Base-by-base conservation (phyloP, 441 rosid species). In the Adansonia madagascariensis region DNA sequence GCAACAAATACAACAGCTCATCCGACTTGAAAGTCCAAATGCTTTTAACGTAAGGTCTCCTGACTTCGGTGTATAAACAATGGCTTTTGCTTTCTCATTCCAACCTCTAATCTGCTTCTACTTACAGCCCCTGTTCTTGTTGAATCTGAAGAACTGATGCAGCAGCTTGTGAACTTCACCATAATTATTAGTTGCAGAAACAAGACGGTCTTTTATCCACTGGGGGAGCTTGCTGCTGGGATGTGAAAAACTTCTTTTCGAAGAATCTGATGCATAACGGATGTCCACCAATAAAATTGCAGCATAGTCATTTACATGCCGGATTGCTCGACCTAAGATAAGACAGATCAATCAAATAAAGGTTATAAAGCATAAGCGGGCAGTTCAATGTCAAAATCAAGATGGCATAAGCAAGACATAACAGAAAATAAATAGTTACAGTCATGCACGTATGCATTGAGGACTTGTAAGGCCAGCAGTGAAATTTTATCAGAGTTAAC, bases 241-340 rank as follows among this genome's bases (percentile, higher is more conserved):
- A 80, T 86, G 93, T 67, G 88, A 85, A 76, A 60, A 61, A 72
- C 86, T 79, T 64, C 85, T 82, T 84, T 80, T 88, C 3, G 86
- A 85, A 61, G 94, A 83, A 82, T 89, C 93, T 49, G 84, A 86
- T 14, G 89, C 83, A 78, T 91, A 94, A 6, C 98, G 93, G 55
- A 18, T 81, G 75, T 95, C 99, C 43, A 94, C 97, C 84, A 95
- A 87, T 86, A 95, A 82, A 79, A 94, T 91, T 77, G 99, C 98
- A 39, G 99, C 89, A 73, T 94, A 89, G 81, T 94, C 98, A 75
- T 91, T 92, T 75, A 84, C 81, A 85, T 95, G 97, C 71, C 98
- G 87, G 74, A 95, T 95, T 44, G 96, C 98, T 84, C 99, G 85
- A 77, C 99, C 99, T 95, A 17, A 74, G 44, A 31, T 35, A 62